Conservation (phyloP, 257 asterid species). For the Avicennia marina region DNA sequence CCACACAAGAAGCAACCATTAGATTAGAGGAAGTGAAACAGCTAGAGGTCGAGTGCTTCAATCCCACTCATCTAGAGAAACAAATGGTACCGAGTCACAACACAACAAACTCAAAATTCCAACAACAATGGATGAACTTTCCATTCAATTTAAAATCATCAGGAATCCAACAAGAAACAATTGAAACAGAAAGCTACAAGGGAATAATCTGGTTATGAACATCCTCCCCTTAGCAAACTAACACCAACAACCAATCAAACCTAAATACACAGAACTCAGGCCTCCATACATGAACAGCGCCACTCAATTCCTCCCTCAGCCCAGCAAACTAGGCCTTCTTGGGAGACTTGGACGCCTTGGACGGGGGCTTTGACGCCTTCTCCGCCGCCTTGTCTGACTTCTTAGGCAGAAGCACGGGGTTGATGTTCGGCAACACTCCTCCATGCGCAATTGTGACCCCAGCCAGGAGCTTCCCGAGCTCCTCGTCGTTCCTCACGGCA, state of each 20-base stretch:
- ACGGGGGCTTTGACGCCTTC: constrained; percentile 42
- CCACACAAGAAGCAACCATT: too few relatives aligned
- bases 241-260: constrained; percentile 7
- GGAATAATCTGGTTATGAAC: constrained; percentile 15
- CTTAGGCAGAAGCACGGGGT: constrained; percentile 66
- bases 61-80: too few relatives aligned
- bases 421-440: constrained; percentile 70
- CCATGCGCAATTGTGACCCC: constrained; percentile 80
- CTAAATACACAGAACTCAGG: constrained; percentile 13
- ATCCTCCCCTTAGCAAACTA: constrained; percentile 10
- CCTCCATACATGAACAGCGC: neutral
- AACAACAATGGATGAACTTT: too few relatives aligned
- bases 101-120: too few relatives aligned
- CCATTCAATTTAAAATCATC: constrained; percentile 9
- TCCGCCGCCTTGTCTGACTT: constrained; percentile 38
- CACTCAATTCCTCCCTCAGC: neutral
- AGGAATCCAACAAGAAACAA: neutral
- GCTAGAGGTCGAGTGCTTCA: too few relatives aligned
- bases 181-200: neutral
- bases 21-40: too few relatives aligned
- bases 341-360: constrained; percentile 53
- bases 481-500: constrained; percentile 77
- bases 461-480: constrained; percentile 58
- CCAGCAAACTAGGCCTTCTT: constrained; percentile 45
- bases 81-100: too few relatives aligned